phyloP scores from a whole-genome alignment of 129 eudicot genomes.

The Arctium lappa region DNA sequence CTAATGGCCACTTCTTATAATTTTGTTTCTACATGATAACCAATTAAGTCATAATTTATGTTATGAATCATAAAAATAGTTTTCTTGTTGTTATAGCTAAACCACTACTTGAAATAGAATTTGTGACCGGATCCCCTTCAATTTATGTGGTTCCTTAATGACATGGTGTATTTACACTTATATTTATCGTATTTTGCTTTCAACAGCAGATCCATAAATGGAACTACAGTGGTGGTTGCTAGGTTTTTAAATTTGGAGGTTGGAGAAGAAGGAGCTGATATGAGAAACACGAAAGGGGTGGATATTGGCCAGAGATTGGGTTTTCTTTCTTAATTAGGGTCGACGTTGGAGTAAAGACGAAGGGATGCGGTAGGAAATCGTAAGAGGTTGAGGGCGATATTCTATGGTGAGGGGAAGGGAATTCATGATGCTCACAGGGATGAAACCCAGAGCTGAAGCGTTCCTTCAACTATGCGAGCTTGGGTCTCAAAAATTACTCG shows the following conservation, averaged over 20 bases:
- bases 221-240: not conserved
- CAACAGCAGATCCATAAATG: not conserved
- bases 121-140: not conserved
- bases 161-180: not conserved
- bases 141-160: not conserved
- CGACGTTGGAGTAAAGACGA: not conserved
- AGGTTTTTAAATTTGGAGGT: not conserved
- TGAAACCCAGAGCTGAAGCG: too few relatives aligned
- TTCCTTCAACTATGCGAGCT: too few relatives aligned
- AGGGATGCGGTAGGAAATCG: not conserved
- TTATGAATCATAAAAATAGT: too few relatives aligned
- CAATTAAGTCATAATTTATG: too few relatives aligned
- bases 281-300: not conserved
- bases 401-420: too few relatives aligned
- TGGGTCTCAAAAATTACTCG: too few relatives aligned
- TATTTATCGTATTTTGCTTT: constrained; percentile 18
- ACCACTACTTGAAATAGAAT: not conserved
- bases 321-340: not conserved
- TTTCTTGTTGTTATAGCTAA: too few relatives aligned
- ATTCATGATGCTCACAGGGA: too few relatives aligned
- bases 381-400: too few relatives aligned
- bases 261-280: not conserved
- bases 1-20: too few relatives aligned
- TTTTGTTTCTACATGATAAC: too few relatives aligned
- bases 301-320: not conserved